Evolutionary conservation across 2,329 filamentous ascomycete species (phyloP).

Genomic region (Acrocalymma vagum): DNA sequence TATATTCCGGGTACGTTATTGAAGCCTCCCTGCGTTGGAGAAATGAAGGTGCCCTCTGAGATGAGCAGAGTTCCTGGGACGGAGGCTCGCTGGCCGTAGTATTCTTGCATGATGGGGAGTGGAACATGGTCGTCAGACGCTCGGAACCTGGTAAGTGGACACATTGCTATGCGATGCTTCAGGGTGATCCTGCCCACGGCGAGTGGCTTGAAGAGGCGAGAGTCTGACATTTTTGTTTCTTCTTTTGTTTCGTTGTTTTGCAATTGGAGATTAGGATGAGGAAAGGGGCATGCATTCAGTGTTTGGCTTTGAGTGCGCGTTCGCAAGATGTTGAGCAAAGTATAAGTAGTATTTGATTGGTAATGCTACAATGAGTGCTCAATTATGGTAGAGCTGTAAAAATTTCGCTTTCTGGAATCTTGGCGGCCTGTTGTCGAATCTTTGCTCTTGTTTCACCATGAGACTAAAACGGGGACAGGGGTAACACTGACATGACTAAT

Average conservation of each 20-base stretch:
- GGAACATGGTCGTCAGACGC: slow-evolving; percentile 59
- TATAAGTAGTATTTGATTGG: no score
- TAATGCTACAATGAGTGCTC: no score
- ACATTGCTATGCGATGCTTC: slow-evolving; percentile 46
- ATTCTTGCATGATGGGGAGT: slow-evolving; percentile 52
- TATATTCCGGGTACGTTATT: slow-evolving; percentile 67
- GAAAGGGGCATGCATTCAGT: not conserved
- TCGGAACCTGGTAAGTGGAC: slow-evolving; percentile 50
- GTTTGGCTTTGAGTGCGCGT: no score
- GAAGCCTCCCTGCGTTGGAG: slow-evolving; percentile 56
- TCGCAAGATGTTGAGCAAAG: no score
- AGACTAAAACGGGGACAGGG: no score
- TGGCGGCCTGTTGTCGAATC: no score
- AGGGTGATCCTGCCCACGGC: slow-evolving; percentile 43
- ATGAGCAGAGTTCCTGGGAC: slow-evolving; percentile 66
- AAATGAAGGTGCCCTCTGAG: slow-evolving; percentile 65
- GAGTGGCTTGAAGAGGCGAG: slow-evolving; percentile 45
- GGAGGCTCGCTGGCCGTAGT: slow-evolving; percentile 64
- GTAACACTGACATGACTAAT: no score
- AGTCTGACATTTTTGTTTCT: slow-evolving; percentile 35
- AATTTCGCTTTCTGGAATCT: no score
- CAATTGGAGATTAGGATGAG: not conserved
- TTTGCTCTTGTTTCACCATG: no score
- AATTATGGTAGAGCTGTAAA: no score
- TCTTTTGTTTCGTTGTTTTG: not conserved